phyloP scores from a whole-genome alignment of 768 basidiomycete genomes.

The Mycena vitilis region DNA sequence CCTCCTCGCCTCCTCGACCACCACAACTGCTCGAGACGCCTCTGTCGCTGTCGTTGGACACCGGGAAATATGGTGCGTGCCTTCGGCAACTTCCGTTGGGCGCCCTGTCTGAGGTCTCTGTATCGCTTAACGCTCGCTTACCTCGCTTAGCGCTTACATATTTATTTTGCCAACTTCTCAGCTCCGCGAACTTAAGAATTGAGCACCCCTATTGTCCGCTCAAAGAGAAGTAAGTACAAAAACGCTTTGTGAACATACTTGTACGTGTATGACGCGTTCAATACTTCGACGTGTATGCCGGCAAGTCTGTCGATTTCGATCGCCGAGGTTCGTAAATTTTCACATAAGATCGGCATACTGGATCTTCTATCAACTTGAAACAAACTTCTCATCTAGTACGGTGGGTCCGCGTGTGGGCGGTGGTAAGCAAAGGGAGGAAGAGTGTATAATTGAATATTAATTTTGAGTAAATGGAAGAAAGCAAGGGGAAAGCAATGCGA shows the following conservation, averaged over 20 bases:
- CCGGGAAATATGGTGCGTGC: too few relatives aligned
- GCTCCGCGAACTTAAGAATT: too few relatives aligned
- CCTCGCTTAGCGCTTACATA: too few relatives aligned
- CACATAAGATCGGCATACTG: constrained; percentile 34
- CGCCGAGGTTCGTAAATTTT: constrained; percentile 20
- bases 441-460: constrained; percentile 33
- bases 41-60: too few relatives aligned
- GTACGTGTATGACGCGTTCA: constrained; percentile 15
- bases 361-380: constrained; percentile 34
- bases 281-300: neutral
- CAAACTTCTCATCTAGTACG: constrained; percentile 34
- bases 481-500: constrained; percentile 30
- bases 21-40: too few relatives aligned
- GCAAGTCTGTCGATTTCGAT: too few relatives aligned
- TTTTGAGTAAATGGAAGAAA: constrained; percentile 8
- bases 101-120: too few relatives aligned
- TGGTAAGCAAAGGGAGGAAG: neutral
- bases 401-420: neutral
- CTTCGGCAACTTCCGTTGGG: too few relatives aligned
- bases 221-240: neutral
- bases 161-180: too few relatives aligned
- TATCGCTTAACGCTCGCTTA: too few relatives aligned
- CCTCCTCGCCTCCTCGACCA: too few relatives aligned
- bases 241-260: constrained; percentile 5
- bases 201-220: too few relatives aligned